Base-by-base conservation (phyloP, 2,329 filamentous ascomycete genomes). In the Fusarium oxysporum region DNA sequence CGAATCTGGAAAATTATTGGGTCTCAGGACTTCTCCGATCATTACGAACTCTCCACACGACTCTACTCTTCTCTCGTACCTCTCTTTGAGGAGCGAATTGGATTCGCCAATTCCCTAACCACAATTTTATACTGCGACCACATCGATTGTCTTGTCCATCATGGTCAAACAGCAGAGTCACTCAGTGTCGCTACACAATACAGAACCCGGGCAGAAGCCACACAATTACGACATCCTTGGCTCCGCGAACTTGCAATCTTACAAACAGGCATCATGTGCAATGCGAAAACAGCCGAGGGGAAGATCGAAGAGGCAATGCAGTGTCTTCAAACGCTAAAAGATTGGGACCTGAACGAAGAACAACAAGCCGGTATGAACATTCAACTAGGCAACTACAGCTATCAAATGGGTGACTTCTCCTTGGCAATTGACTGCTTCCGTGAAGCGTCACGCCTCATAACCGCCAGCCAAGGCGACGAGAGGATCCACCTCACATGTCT, bases 101-200 rank as follows among this genome's bases (percentile, higher is more conserved):
- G 80, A 10, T 68, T 79, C 2, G 80, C 80, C 19, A 82, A 82
- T 58, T 77, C 76, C 44, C 62, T 82, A 23, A 82, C 78, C 32
- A 76, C 78, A 30, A 76, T 81, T 23, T 65, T 82, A 25, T 81
- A 81, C 65, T 78, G 79, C 55, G 80, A 82, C 44, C 79, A 82
- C 56, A 76, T 81, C 57, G 80, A 82, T 68, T 81, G 78, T 23
- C 67, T 81, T 4, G 76, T 79, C 37, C 76, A 72, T n/a, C 69
- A 77, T 32, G 69, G 72, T 23, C 71, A 76, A 32, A 61, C 78
- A 8, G 65, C 72, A 32, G 78, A 81, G 23, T 76, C 79, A 23
- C 75, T 81, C 33, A 61, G 70, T n/a, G 67, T 78, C n/a, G 78
- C 78, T 25, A 77, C 72, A 19, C 54, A 62, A n/a, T 80, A 81